phyloP scores from a whole-genome alignment of 2,329 filamentous ascomycete genomes.

The Colletotrichum sp. region DNA sequence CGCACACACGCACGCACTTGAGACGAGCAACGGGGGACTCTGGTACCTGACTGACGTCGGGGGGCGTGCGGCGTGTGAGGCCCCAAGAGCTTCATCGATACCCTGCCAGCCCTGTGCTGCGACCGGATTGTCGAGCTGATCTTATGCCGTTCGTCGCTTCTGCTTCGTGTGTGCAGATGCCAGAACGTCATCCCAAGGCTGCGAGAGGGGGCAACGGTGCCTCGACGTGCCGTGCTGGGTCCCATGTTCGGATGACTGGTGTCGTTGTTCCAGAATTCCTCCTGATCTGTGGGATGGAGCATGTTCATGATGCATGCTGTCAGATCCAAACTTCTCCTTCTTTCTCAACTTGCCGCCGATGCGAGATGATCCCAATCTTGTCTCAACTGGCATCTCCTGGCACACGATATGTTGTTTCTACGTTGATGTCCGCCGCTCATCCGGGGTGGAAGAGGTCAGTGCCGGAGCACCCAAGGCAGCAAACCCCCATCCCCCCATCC shows the following conservation, averaged over 20 bases:
- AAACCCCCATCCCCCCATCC: not conserved
- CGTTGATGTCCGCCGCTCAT: not conserved
- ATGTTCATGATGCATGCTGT: conserved; percentile 11
- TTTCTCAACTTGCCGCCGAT: not conserved
- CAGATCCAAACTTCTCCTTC: conserved; percentile 4
- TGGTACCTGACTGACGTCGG: conserved; percentile 31
- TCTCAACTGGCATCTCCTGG: not conserved
- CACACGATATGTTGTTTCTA: not conserved
- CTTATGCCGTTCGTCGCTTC: conserved; percentile 29
- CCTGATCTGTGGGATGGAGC: not conserved
- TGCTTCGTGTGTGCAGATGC: conserved; percentile 10
- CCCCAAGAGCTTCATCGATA: conserved; percentile 31
- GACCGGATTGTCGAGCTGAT: conserved; percentile 53
- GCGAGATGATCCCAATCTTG: conserved; percentile 20
- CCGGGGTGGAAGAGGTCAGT: not conserved
- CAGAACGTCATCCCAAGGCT: conserved; percentile 20
- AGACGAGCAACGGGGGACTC: conserved; percentile 43
- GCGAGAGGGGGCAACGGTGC: not conserved
- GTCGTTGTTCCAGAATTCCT: conserved; percentile 20
- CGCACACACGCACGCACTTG: conserved; percentile 34
- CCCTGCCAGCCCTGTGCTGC: conserved; percentile 34
- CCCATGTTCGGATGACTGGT: conserved; percentile 23
- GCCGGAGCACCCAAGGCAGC: not conserved
- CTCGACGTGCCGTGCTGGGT: conserved; percentile 13
- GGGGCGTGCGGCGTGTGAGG: conserved; percentile 30